phyloP scores from a whole-genome alignment of 306 rosid genomes.

The Casuarina glauca region DNA sequence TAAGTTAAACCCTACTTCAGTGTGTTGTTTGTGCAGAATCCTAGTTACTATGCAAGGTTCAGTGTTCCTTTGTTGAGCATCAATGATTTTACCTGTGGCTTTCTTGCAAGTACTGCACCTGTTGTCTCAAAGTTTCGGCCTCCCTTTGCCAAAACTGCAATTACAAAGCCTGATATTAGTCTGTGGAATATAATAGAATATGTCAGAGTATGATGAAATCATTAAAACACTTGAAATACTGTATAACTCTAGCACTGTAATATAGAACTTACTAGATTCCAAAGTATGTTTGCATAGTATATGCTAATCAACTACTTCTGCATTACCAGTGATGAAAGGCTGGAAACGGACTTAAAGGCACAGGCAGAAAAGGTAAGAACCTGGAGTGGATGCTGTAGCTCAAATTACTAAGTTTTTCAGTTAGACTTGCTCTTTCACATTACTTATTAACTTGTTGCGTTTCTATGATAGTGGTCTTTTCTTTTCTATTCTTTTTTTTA shows the following conservation, averaged over 20 bases:
- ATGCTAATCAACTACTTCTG: not conserved
- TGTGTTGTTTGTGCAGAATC: not conserved
- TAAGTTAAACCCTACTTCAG: not conserved
- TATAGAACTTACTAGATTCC: not conserved
- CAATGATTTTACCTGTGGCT: conserved; percentile 33
- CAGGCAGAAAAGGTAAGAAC: not conserved
- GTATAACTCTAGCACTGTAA: not conserved
- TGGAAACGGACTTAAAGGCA: not conserved
- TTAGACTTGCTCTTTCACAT: not conserved
- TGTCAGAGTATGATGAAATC: not conserved
- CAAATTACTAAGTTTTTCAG: not conserved
- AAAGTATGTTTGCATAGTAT: not conserved
- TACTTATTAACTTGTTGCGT: not conserved
- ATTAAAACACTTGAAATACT: not conserved
- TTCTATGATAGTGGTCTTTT: not conserved
- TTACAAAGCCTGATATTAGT: conserved; percentile 15
- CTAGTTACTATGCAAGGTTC: not conserved
- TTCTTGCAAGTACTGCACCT: conserved; percentile 36
- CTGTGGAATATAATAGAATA: not conserved
- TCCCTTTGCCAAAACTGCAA: conserved; percentile 41
- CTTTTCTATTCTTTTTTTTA: too few relatives aligned
- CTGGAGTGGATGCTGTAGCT: not conserved
- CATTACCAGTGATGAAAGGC: not conserved
- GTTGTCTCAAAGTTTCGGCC: conserved; percentile 35
- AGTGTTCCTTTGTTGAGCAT: not conserved